Percentiles rank a stretch among this genome's conserved stretches.
Evolutionary conservation across 1,284 basidiomycete species (phyloP).

Genomic region (Farysia itapuensis): DNA sequence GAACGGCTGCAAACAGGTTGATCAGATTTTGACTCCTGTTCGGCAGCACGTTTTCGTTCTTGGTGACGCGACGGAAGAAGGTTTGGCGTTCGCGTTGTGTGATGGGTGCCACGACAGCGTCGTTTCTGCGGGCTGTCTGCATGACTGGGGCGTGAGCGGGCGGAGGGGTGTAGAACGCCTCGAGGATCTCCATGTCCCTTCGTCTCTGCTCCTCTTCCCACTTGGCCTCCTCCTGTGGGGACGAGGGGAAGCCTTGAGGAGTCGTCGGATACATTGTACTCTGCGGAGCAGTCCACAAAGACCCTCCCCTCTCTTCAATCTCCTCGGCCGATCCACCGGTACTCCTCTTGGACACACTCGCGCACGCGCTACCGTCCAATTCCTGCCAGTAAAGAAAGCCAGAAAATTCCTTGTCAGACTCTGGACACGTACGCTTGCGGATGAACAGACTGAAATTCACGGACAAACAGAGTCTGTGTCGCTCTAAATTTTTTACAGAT

Average conservation of each 20-base stretch:
- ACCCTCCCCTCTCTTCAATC: slow-evolving; percentile 1
- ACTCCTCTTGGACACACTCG: neutral
- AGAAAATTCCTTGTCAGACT: too few species aligned
- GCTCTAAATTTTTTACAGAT: too few species aligned
- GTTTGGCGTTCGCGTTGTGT: slow-evolving; percentile 3
- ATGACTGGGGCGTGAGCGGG: slow-evolving; percentile 3
- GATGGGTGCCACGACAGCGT: slow-evolving; percentile 1
- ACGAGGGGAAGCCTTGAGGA: neutral
- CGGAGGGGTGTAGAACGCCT: slow-evolving; percentile 17
- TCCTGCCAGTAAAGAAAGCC: too few species aligned
- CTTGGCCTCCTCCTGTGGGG: neutral
- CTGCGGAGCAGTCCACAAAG: slow-evolving; percentile 23
- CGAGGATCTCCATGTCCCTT: slow-evolving; percentile 4
- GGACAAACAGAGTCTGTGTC: too few species aligned
- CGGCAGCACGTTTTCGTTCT: slow-evolving; percentile 12
- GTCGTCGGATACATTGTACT: slow-evolving; percentile 9
- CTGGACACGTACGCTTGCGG: too few species aligned
- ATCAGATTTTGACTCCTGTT: slow-evolving; percentile 5
- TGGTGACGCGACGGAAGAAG: slow-evolving; percentile 29
- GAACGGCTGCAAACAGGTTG: slow-evolving; percentile 14
- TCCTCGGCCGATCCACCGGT: too few species aligned
- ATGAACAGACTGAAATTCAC: too few species aligned
- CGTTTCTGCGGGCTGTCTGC: neutral
- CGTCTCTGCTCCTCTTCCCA: neutral
- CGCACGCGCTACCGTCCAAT: too few species aligned